These are phyloP conservation scores for Globisporangium polare DNA, from an alignment of 352 stramenopile species.

Conservation along the genomic window DNA sequence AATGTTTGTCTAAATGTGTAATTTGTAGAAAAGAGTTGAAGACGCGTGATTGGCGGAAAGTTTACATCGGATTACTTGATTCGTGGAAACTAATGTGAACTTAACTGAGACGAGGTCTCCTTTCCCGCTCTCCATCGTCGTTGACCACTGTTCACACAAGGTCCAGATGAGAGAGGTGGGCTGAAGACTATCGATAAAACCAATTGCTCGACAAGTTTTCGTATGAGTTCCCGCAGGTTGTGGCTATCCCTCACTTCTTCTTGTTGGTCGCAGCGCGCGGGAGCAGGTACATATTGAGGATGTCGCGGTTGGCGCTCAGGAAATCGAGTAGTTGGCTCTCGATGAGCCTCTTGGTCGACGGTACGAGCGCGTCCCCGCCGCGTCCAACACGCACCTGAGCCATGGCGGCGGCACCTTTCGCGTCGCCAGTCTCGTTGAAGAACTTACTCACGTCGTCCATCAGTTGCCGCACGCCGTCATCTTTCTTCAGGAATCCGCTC, in stretches of 20 bases:
- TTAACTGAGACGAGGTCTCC: background rate
- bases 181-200: no score
- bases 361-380: constrained; percentile 48
- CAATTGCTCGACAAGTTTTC: no score
- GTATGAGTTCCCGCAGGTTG: background rate
- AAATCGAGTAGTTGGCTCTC: constrained; percentile 79
- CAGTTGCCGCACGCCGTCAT: constrained; percentile 62
- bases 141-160: background rate
- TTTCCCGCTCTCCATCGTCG: background rate
- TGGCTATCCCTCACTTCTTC: constrained; percentile 10
- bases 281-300: constrained; percentile 81
- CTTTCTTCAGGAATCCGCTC: constrained; percentile 53
- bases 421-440: constrained; percentile 57
- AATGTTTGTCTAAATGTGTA: no score
- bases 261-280: constrained; percentile 23
- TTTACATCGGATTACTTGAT: background rate
- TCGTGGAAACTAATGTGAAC: background rate
- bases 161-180: no score
- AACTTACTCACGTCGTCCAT: constrained; percentile 61
- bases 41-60: background rate
- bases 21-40: no score
- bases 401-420: constrained; percentile 55
- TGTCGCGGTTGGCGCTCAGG: constrained; percentile 64
- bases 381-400: constrained; percentile 63
- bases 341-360: constrained; percentile 70